Base-by-base conservation (phyloP, 2,329 filamentous ascomycete genomes). In the Colletotrichum eremochloae region DNA sequence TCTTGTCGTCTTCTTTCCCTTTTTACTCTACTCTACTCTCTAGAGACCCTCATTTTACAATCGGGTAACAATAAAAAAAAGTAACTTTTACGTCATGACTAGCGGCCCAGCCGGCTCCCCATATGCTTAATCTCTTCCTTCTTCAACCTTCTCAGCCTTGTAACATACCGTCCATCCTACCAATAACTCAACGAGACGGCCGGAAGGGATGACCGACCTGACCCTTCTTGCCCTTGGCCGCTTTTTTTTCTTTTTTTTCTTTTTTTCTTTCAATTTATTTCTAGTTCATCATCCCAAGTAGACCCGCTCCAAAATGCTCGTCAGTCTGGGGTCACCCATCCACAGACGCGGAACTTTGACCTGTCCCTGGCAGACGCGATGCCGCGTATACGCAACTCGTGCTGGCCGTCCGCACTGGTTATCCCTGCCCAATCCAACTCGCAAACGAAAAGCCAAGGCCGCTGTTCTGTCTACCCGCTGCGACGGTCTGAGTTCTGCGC, bases 401-500 rank as follows among this genome's bases (percentile, higher is more conserved):
- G 24, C 24, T 24, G 24, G 24, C 24, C 24, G 24, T 40, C 57
- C 57, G 40, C 33, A 31, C 40, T 50, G 60, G 60, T n/a, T n/a
- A 62, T 50, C 60, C 60, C 44, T 62, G 60, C 56, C 6, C 14
- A 42, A 2, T n/a, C 8, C 29, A 44, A 44, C 9, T 8, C 29
- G 15, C 40, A 60, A 29, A 20, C 4, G 7, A 46, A 62, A 18
- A 48, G 42, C 31, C 58, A 48, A 62, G 58, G 29, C 31, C 20
- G 29, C 33, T 18, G 18, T 53, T 65, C 38, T 33, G 12, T n/a
- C n/a, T 12, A 4, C 11, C 7, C n/a, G 18, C 33, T 18, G 31
- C 52, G 31, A 36, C 31, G 52, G 33, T 53, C 31, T 46, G 15
- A 31, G 44, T 63, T 58, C 67, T 64, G 42, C 67, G 33, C 64